These are phyloP conservation scores for Brassica carinata DNA, from an alignment of 345 rosid genomes.

Conservation along the genomic window DNA sequence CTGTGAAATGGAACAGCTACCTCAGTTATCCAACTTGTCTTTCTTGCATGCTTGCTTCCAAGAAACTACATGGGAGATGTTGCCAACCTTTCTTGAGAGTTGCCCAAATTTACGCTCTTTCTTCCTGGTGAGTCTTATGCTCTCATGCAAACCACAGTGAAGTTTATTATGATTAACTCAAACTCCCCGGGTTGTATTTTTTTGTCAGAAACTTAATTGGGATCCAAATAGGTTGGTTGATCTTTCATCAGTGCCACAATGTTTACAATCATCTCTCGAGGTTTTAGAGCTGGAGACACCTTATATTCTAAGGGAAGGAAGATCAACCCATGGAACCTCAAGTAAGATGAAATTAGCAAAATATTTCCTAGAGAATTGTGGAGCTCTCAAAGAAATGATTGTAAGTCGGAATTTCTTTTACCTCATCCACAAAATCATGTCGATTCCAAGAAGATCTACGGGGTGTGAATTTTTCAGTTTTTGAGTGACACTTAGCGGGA, in stretches of 20 bases:
- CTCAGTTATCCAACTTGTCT: conserved; percentile 31
- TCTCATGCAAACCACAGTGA: neutral
- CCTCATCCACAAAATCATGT: conserved; percentile 24
- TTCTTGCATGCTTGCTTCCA: conserved; percentile 15
- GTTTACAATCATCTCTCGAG: conserved; percentile 31
- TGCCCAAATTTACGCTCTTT: conserved; percentile 25
- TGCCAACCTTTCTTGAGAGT: conserved; percentile 30
- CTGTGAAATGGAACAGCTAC: conserved; percentile 19
- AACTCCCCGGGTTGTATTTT: neutral
- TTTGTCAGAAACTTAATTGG: conserved; percentile 20
- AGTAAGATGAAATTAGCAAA: conserved; percentile 33
- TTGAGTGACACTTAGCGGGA: neutral
- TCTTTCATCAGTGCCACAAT: conserved; percentile 20
- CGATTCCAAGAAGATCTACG: conserved; percentile 19
- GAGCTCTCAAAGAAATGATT: conserved; percentile 21
- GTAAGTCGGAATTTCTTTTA: conserved; percentile 21
- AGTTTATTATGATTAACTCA: neutral
- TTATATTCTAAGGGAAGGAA: neutral
- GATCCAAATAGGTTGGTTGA: neutral
- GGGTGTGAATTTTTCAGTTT: conserved; percentile 27
- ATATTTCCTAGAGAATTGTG: conserved; percentile 27
- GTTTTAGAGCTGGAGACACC: conserved; percentile 25
- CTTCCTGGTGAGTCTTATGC: conserved; percentile 21
- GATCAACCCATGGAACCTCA: neutral
- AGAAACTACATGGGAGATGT: conserved; percentile 17